These are phyloP conservation scores for Pyrus betulifolia DNA, from an alignment of 306 rosid species.

Conservation along the genomic window DNA sequence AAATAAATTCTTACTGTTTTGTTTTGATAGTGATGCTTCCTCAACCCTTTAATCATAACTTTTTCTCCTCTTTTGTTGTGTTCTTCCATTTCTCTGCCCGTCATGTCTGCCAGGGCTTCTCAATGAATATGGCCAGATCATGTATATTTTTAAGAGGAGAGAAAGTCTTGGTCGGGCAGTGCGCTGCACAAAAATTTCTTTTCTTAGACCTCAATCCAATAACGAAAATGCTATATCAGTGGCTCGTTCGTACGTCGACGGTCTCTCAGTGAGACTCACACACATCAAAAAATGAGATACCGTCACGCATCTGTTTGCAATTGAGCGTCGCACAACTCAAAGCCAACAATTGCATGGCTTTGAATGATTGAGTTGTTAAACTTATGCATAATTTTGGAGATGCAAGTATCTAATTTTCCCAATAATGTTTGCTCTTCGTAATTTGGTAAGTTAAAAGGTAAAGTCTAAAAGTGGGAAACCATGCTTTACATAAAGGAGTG, in stretches of 20 bases:
- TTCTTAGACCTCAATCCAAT: background rate
- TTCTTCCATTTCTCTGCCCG: constrained; percentile 5
- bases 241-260: no score
- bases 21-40: constrained; percentile 44
- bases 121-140: background rate
- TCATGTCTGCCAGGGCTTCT: background rate
- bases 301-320: background rate
- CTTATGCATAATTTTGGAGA: background rate
- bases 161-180: no score
- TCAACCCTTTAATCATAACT: constrained; percentile 29
- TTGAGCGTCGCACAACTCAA: background rate
- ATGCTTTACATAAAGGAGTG: constrained; percentile 24
- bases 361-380: background rate
- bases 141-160: background rate
- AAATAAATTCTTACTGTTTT: background rate
- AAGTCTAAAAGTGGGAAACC: constrained; percentile 17
- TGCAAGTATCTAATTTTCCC: background rate
- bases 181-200: no score
- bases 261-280: background rate
- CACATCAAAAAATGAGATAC: background rate
- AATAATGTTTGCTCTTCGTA: constrained; percentile 3
- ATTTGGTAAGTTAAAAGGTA: constrained; percentile 10
- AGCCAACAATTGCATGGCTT: background rate
- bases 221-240: background rate
- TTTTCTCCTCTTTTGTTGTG: background rate